Conservation (phyloP, 331 rosid genomes). For the Pyrus hybrid region DNA sequence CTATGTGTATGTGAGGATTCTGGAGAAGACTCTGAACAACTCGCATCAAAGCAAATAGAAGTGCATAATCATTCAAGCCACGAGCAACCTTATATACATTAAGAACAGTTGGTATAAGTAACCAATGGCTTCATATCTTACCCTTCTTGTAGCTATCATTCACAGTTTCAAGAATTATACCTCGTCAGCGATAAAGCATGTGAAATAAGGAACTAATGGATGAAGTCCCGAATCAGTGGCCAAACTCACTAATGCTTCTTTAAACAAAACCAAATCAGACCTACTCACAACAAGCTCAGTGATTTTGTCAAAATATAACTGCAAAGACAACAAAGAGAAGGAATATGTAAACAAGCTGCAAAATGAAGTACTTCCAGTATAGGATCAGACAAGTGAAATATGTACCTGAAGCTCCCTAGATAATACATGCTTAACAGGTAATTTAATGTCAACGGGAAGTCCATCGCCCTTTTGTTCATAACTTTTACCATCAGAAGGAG, state of each 20-base stretch:
- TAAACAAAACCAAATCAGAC: conserved; percentile 11
- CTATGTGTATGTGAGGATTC: conserved; percentile 43
- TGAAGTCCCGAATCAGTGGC: conserved; percentile 50
- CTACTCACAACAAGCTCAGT: conserved; percentile 29
- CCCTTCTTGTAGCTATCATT: background rate
- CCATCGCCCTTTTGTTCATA: conserved; percentile 20
- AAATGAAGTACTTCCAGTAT: background rate
- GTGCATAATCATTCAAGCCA: conserved; percentile 38
- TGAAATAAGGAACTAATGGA: conserved; percentile 49
- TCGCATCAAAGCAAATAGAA: conserved; percentile 32
- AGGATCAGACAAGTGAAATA: background rate
- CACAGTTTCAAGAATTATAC: conserved; percentile 16
- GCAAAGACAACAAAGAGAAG: background rate
- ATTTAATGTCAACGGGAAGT: conserved; percentile 26
- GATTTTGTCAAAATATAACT: conserved; percentile 36
- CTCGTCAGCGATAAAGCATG: conserved; percentile 48
- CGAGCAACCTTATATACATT: conserved; percentile 32
- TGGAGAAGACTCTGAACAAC: conserved; percentile 42
- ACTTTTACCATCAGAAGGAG: conserved; percentile 26
- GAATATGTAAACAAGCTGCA: background rate
- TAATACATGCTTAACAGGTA: conserved; percentile 31
- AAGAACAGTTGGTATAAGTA: background rate
- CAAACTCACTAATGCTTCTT: conserved; percentile 27
- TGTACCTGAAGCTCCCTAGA: conserved; percentile 37
- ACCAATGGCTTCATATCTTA: background rate